These are phyloP conservation scores for Ustilago loliicola DNA, from an alignment of 1,284 basidiomycete species.

Conservation along the genomic window DNA sequence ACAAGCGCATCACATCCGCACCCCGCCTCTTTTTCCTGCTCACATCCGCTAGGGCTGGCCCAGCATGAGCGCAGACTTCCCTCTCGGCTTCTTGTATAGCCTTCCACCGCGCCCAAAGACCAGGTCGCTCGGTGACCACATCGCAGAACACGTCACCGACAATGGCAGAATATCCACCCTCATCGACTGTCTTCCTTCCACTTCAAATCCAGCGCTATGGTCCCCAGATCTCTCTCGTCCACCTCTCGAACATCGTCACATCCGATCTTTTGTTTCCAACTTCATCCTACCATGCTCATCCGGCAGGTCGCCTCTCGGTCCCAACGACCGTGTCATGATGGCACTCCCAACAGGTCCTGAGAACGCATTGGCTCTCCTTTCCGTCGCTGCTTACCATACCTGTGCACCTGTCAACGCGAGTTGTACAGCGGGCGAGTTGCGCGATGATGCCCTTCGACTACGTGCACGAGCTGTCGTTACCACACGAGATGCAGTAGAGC, in stretches of 20 bases:
- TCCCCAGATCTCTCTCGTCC: conserved; percentile 66
- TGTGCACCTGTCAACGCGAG: conserved; percentile 69
- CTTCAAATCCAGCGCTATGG: conserved; percentile 66
- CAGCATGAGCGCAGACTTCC: conserved; percentile 63
- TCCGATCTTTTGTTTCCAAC: conserved; percentile 63
- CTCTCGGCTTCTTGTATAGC: conserved; percentile 64
- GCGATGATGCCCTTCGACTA: conserved; percentile 68
- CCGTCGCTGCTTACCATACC: conserved; percentile 67
- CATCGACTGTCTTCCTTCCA: conserved; percentile 65
- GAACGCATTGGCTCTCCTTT: conserved; percentile 66
- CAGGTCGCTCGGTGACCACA: conserved; percentile 66
- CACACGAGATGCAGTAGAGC: conserved; percentile 65
- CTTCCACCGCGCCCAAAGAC: conserved; percentile 58
- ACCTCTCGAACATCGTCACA: conserved; percentile 65
- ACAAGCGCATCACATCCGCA: neutral
- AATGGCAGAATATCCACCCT: conserved; percentile 64
- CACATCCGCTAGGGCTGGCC: conserved; percentile 40
- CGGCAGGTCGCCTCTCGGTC: conserved; percentile 45
- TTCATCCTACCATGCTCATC: conserved; percentile 62
- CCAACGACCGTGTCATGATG: conserved; percentile 70
- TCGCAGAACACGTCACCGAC: conserved; percentile 68
- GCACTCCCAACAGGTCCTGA: conserved; percentile 69
- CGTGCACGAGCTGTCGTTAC: conserved; percentile 68
- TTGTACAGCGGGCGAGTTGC: conserved; percentile 68
- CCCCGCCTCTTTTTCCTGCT: conserved; percentile 3